These are phyloP conservation scores for Vanrija pseudolonga DNA, from an alignment of 1,284 basidiomycete genomes.

Conservation along the genomic window DNA sequence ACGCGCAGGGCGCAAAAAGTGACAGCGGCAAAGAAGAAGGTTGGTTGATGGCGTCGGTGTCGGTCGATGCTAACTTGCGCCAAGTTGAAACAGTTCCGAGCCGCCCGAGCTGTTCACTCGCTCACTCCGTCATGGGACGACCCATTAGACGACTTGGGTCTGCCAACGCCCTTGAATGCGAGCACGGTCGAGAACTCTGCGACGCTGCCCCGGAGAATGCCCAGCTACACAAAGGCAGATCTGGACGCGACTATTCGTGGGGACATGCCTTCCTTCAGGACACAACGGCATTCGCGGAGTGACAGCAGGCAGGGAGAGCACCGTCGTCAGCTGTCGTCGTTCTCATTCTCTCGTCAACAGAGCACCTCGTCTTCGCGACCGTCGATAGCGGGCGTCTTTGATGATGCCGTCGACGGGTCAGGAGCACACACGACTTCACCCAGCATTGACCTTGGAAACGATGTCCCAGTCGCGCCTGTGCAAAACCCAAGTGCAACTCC, in stretches of 20 bases:
- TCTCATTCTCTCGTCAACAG: slow-evolving; percentile 11
- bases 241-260: neutral
- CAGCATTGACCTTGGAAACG: neutral
- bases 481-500: slow-evolving; percentile 1
- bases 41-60: slow-evolving; percentile 9
- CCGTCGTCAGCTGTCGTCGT: slow-evolving; percentile 15
- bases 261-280: slow-evolving; percentile 1
- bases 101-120: neutral
- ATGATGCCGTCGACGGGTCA: slow-evolving; percentile 4
- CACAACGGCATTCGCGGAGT: neutral
- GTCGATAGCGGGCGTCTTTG: slow-evolving; percentile 10
- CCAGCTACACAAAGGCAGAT: slow-evolving; percentile 1
- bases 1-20: slow-evolving; percentile 30
- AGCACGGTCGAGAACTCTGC: neutral
- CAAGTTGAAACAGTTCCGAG: slow-evolving; percentile 41
- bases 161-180: too few relatives aligned
- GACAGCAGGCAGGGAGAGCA: slow-evolving; percentile 5
- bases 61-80: slow-evolving; percentile 1
- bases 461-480: too few relatives aligned
- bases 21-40: slow-evolving; percentile 39
- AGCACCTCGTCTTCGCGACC: neutral
- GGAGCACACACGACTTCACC: neutral
- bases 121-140: too few relatives aligned
- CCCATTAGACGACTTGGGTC: too few relatives aligned
- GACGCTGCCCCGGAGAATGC: neutral